Evolutionary conservation across 2,329 filamentous ascomycete genomes (phyloP), one percentile per base, ranked within the genome.

Genomic region (Cladophialophora carrionii): DNA sequence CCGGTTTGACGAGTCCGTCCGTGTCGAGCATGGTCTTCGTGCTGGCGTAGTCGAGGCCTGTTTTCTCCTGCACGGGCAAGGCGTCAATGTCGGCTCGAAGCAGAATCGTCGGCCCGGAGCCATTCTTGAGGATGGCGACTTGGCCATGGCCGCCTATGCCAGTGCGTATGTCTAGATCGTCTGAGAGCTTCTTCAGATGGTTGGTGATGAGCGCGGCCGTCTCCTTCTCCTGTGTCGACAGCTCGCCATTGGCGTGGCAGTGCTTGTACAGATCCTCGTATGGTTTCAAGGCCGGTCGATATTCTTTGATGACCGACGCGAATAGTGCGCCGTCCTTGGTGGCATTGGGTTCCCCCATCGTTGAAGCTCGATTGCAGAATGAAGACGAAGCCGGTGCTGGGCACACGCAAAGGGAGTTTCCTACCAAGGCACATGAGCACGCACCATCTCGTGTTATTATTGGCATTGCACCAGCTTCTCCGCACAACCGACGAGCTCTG

Each of bases 221-320:
- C 48, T 80, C 73, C 20, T 77, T 72, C 72, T 88, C 86, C 72
- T 84, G 84, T 1, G 80, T 78, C 0, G 85, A 87, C 31, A 88
- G 81, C 59, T 87, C 86, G 0, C 87, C 86, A 68, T 87, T 75
- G 12, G 78, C 73, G 71, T 88, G 86, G 61, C 88, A 81, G 71
- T 86, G 74, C 68, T 83, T 86, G 78, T 88, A 88, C 3, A 85
- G 75, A 1, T 74, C 74, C 75, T 87, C 81, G 70, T 85, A 86
- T 0, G 74, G 73, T 3, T 70, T 57, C 3, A 84, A 72, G 56
- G 81, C 74, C 68, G 76, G 79, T 69, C 69, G 79, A 75, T 76
- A 74, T 72, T 60, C 73, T 73, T 31, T 75, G 64, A 71, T 75
- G 72, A 68, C 73, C 70, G 56, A 66, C 3, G 64, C 46, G 51